A percentile compares a stretch with the other conserved stretches of the same genome.
Evolutionary conservation across 768 basidiomycete genomes (phyloP).

Genomic region (Gymnopilus dilepis): DNA sequence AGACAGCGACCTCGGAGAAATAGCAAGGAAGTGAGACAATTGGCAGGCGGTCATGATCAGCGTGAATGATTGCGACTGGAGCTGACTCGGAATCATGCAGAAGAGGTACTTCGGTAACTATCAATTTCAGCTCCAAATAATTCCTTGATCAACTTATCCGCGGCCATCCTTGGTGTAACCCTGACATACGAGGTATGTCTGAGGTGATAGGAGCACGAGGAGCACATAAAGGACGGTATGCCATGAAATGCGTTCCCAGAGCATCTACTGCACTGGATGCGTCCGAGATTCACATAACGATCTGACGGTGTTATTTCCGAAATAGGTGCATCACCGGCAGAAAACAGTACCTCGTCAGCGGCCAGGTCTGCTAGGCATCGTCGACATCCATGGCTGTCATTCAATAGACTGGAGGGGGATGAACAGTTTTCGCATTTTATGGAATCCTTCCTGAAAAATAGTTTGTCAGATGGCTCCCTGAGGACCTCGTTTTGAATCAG

Average conservation of each 20-base stretch:
- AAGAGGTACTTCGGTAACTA: neutral
- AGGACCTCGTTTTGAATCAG: slow-evolving; percentile 5
- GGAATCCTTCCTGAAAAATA: neutral
- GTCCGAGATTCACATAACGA: neutral
- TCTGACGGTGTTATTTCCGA: neutral
- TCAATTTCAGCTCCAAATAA: slow-evolving; percentile 15
- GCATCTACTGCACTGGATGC: neutral
- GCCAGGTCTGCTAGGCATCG: neutral
- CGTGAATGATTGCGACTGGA: too few species aligned
- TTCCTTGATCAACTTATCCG: slow-evolving; percentile 11
- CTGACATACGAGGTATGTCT: neutral
- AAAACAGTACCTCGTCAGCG: neutral
- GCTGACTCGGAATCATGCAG: neutral
- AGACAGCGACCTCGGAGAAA: too few species aligned
- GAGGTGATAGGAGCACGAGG: neutral
- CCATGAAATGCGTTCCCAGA: neutral
- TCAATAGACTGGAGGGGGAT: neutral
- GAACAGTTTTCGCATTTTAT: slow-evolving; percentile 12
- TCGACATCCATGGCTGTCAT: neutral
- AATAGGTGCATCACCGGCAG: neutral
- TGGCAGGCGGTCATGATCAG: too few species aligned
- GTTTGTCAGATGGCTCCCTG: neutral
- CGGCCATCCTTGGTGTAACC: neutral
- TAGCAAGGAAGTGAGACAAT: too few species aligned
- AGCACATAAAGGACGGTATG: neutral